phyloP scores from a whole-genome alignment of 2,329 filamentous ascomycete genomes.

The Aspergillus sojae region DNA sequence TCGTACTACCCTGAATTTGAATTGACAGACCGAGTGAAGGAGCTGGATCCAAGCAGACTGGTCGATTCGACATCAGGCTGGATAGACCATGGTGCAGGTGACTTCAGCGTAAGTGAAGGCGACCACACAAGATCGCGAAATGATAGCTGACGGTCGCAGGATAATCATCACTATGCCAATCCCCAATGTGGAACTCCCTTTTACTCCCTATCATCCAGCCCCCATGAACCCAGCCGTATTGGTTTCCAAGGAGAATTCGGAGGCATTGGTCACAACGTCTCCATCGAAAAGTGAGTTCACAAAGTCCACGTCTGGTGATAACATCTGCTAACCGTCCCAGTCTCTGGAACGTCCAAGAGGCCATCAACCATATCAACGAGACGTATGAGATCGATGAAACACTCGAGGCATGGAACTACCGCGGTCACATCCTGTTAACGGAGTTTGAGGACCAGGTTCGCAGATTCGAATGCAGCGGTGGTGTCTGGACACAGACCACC shows the following conservation, averaged over 20 bases:
- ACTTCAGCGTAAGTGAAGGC: constrained; percentile 52
- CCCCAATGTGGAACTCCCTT: constrained; percentile 72
- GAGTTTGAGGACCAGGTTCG: constrained; percentile 55
- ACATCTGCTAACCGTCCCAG: constrained; percentile 35
- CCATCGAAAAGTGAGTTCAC: constrained; percentile 58
- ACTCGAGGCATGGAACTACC: constrained; percentile 67
- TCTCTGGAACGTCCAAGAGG: constrained; percentile 65
- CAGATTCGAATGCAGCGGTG: constrained; percentile 65
- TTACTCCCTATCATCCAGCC: constrained; percentile 60
- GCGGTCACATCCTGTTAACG: constrained; percentile 55
- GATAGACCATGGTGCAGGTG: constrained; percentile 68
- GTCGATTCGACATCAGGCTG: constrained; percentile 67
- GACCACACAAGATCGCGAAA: neutral
- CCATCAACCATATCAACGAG: constrained; percentile 63
- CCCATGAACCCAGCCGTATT: constrained; percentile 62
- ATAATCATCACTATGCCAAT: constrained; percentile 73
- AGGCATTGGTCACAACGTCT: constrained; percentile 67
- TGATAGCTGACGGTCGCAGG: constrained; percentile 37
- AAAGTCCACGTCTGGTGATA: neutral
- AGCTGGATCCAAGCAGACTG: constrained; percentile 65
- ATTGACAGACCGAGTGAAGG: constrained; percentile 58
- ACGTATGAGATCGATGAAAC: constrained; percentile 68
- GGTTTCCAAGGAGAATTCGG: constrained; percentile 73
- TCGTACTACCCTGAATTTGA: constrained; percentile 57
- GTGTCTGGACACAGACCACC: constrained; percentile 73